Conservation (phyloP, 78 protist species). For the Cavenderia fasciculata region DNA sequence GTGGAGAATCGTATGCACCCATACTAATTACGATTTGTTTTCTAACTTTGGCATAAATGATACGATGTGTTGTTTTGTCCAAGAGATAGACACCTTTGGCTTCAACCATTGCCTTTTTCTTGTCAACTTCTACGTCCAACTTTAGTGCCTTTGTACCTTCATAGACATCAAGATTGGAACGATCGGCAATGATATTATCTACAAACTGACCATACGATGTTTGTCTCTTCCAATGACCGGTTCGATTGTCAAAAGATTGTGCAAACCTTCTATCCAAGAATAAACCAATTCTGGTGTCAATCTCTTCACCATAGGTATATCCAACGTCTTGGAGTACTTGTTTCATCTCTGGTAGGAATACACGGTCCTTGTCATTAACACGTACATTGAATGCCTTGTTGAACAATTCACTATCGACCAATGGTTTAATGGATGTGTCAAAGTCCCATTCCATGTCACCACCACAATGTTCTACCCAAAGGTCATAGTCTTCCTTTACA, state of each 20-base stretch:
- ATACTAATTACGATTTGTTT: background rate
- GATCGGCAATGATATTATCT: background rate
- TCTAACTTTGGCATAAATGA: background rate
- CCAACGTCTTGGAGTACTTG: background rate
- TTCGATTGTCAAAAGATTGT: no score
- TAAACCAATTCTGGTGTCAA: no score
- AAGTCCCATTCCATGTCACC: background rate
- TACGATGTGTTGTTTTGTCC: no score
- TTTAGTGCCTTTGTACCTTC: background rate
- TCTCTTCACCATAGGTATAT: background rate
- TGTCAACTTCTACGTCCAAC: background rate
- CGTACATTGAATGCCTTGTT: no score
- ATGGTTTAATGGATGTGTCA: background rate
- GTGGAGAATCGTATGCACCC: conserved; percentile 24
- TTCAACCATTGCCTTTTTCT: background rate
- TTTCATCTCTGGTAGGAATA: background rate
- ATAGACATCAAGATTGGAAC: background rate
- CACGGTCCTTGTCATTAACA: background rate
- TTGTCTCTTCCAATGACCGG: no score
- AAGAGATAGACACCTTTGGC: conserved; percentile 11
- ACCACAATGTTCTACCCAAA: background rate
- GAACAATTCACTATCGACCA: no score
- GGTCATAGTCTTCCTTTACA: background rate
- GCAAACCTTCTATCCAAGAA: no score
- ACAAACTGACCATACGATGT: conserved; percentile 16